Percentiles rank a stretch among this genome's conserved stretches.
These are phyloP conservation scores for Sonneratia alba DNA, from an alignment of 345 rosid genomes.

Conservation along the genomic window DNA sequence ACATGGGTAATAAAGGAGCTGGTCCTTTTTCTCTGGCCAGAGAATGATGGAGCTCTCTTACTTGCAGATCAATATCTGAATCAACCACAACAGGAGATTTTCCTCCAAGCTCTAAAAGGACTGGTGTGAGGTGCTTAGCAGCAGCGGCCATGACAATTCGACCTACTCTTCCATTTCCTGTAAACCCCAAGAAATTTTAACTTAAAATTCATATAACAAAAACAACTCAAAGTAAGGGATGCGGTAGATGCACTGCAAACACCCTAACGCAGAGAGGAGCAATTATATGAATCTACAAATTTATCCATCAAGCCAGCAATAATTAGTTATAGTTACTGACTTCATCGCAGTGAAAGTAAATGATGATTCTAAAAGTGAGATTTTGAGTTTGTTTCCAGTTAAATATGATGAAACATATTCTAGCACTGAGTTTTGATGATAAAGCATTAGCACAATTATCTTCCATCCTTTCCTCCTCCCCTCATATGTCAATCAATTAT, in stretches of 20 bases:
- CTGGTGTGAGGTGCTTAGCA: conserved; percentile 93
- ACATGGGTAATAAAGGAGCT: not conserved
- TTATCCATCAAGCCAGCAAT: not conserved
- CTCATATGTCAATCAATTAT: not conserved
- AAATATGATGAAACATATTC: not conserved
- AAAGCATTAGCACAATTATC: no score
- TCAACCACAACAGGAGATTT: conserved; percentile 82
- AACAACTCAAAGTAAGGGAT: not conserved
- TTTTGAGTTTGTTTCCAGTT: not conserved
- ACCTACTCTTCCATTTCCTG: conserved; percentile 70
- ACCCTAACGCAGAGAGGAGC: not conserved
- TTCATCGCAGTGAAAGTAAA: not conserved
- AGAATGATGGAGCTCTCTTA: conserved; percentile 13
- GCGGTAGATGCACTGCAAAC: not conserved
- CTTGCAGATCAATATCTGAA: conserved; percentile 57
- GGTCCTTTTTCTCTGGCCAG: not conserved
- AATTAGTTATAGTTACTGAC: not conserved
- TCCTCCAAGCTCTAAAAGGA: conserved; percentile 90
- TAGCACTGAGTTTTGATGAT: not conserved
- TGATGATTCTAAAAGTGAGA: not conserved
- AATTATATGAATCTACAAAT: not conserved
- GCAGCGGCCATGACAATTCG: conserved; percentile 93
- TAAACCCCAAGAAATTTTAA: conserved; percentile 3
- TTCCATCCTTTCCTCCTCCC: not conserved
- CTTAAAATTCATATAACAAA: not conserved